Conservation (phyloP, 2,329 filamentous ascomycete species). For the Trichoderma lentiforme region DNA sequence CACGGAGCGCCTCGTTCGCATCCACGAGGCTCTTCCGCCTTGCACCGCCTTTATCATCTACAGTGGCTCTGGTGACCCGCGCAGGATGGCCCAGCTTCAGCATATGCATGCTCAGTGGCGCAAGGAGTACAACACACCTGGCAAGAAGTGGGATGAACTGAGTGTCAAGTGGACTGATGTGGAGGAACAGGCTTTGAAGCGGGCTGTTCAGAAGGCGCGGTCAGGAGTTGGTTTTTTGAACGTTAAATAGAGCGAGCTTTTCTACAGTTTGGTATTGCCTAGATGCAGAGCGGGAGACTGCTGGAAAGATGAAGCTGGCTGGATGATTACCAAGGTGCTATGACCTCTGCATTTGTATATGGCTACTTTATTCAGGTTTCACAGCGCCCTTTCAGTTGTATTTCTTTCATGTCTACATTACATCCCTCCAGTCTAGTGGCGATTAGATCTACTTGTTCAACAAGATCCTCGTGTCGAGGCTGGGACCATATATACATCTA, state of each 20-base stretch:
- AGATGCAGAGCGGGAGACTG: neutral
- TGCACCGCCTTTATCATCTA: conserved; percentile 65
- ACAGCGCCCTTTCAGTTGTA: neutral
- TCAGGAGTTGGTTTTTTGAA: conserved; percentile 62
- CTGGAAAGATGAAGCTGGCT: neutral
- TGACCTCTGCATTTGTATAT: neutral
- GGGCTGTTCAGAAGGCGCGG: conserved; percentile 54
- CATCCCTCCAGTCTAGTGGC: neutral
- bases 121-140: conserved; percentile 61
- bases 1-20: conserved; percentile 48
- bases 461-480: neutral
- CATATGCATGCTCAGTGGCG: conserved; percentile 58
- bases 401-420: neutral
- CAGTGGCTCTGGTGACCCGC: conserved; percentile 65
- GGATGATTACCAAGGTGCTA: neutral
- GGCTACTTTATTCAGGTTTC: neutral
- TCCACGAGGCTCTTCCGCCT: conserved; percentile 57
- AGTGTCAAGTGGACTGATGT: conserved; percentile 65
- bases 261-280: neutral
- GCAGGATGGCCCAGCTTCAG: conserved; percentile 61
- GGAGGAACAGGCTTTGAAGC: conserved; percentile 61
- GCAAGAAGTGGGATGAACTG: conserved; percentile 64
- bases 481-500: neutral
- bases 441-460: neutral
- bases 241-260: conserved; percentile 52